A percentile compares a stretch with the other conserved stretches of the same genome.
These are phyloP conservation scores for Apiotrichum gracile DNA, from an alignment of 1,284 basidiomycete species.

Conservation along the genomic window DNA sequence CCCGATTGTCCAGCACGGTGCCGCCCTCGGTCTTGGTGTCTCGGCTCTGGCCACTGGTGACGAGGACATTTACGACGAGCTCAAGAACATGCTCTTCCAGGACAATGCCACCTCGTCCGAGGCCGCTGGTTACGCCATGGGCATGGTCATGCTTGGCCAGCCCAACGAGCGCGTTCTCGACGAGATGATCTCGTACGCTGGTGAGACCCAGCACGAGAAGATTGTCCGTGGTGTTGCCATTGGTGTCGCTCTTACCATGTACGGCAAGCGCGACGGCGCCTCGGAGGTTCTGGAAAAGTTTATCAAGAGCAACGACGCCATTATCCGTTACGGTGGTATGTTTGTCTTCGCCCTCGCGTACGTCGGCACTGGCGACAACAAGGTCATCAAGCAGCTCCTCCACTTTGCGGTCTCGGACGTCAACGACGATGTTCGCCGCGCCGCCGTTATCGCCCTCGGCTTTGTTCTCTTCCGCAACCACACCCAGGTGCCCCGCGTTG, in stretches of 20 bases:
- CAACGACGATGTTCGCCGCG: conserved; percentile 88
- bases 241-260: conserved; percentile 83
- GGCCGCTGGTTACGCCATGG: conserved; percentile 91
- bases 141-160: conserved; percentile 89
- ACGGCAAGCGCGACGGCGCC: conserved; percentile 83
- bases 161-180: conserved; percentile 69
- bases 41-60: conserved; percentile 86
- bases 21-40: conserved; percentile 86
- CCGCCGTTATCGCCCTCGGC: conserved; percentile 87
- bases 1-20: conserved; percentile 91
- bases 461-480: conserved; percentile 95
- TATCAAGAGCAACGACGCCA: conserved; percentile 84
- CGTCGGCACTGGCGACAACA: conserved; percentile 88
- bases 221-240: conserved; percentile 91
- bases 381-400: conserved; percentile 78
- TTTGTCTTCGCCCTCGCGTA: conserved; percentile 92
- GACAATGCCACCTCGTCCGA: conserved; percentile 93
- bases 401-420: conserved; percentile 96
- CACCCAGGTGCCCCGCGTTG: conserved; percentile 84
- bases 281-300: conserved; percentile 68
- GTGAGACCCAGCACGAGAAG: conserved; percentile 96
- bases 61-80: conserved; percentile 79
- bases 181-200: conserved; percentile 90
- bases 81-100: conserved; percentile 79
- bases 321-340: conserved; percentile 90